Percentiles rank a stretch among this genome's conserved stretches.
Conservation (phyloP, 1,139 yeast species). For the Sugiyamaella castrensis region DNA sequence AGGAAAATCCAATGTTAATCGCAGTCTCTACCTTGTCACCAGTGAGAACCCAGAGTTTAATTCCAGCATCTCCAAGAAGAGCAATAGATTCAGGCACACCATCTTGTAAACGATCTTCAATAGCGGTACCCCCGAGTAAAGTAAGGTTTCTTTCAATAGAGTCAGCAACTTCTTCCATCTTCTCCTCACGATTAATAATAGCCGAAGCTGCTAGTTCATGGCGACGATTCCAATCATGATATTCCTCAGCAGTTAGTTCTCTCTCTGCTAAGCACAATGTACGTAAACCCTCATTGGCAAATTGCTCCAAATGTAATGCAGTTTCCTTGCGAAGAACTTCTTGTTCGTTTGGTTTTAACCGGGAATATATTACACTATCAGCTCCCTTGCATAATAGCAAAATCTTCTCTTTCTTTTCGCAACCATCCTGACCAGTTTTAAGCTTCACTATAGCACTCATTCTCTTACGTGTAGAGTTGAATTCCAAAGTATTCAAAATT, state of each 20-base stretch:
- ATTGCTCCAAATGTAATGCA: constrained; percentile 84
- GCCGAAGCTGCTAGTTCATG: constrained; percentile 75
- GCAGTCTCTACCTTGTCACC: constrained; percentile 99
- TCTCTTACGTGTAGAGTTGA: constrained; percentile 89
- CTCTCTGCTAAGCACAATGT: constrained; percentile 89
- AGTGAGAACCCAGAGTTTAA: constrained; percentile 93
- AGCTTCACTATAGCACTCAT: constrained; percentile 87
- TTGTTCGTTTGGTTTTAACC: constrained; percentile 56
- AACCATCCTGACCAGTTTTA: constrained; percentile 47
- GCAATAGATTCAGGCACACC: constrained; percentile 96
- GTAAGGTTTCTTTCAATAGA: constrained; percentile 70
- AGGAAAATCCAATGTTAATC: constrained; percentile 93
- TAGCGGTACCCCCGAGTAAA: constrained; percentile 93
- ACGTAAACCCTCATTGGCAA: constrained; percentile 95
- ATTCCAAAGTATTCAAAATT: constrained; percentile 73
- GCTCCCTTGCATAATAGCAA: constrained; percentile 88
- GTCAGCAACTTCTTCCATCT: constrained; percentile 75
- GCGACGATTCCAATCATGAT: constrained; percentile 61
- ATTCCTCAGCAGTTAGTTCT: constrained; percentile 60
- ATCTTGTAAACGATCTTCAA: constrained; percentile 90
- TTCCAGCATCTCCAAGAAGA: constrained; percentile 81
- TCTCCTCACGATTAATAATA: constrained; percentile 70
- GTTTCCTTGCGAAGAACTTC: constrained; percentile 59
- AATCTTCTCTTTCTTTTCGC: constrained; percentile 42
- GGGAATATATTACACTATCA: constrained; percentile 80